A percentile compares a stretch with the other conserved stretches of the same genome.
Evolutionary conservation across 208 protist genomes (phyloP).

Genomic region (Wallacemonas sp.): DNA sequence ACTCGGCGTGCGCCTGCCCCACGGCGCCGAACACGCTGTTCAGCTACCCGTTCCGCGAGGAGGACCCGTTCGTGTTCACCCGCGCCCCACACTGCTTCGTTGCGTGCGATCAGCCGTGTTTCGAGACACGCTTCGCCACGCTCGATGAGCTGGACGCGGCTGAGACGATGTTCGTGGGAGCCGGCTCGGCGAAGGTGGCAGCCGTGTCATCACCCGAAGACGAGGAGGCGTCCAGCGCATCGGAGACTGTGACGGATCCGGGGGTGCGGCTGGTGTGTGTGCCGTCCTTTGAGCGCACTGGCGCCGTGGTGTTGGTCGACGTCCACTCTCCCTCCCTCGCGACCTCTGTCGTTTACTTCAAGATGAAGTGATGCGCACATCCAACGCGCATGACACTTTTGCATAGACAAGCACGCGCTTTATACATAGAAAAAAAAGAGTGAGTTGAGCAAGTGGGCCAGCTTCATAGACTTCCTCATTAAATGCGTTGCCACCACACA

Average conservation of each 20-base stretch:
- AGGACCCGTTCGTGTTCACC: conserved; percentile 87
- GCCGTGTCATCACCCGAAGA: no score
- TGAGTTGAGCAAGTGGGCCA: not conserved
- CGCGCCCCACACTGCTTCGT: conserved; percentile 81
- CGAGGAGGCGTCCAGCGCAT: conserved; percentile 6
- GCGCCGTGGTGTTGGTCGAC: conserved; percentile 74
- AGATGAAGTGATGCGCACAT: conserved; percentile 13
- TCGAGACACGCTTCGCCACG: conserved; percentile 65
- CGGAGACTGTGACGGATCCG: not conserved
- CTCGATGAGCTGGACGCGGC: conserved; percentile 30
- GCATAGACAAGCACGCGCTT: no score
- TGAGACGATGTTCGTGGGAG: conserved; percentile 4
- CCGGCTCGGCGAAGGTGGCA: conserved; percentile 18
- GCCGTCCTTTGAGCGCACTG: conserved; percentile 64
- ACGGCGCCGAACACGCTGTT: conserved; percentile 93
- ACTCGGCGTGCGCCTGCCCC: conserved; percentile 78
- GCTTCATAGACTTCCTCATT: not conserved
- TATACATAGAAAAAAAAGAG: no score
- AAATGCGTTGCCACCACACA: no score
- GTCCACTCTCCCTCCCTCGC: conserved; percentile 72
- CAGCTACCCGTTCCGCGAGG: conserved; percentile 87
- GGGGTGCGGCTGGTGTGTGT: conserved; percentile 80
- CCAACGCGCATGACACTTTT: not conserved
- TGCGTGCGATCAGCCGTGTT: conserved; percentile 83
- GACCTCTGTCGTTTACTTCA: conserved; percentile 23